Evolutionary conservation across 176 grass and related monocot genomes (phyloP).

Genomic region (Rhynchospora breviuscula): DNA sequence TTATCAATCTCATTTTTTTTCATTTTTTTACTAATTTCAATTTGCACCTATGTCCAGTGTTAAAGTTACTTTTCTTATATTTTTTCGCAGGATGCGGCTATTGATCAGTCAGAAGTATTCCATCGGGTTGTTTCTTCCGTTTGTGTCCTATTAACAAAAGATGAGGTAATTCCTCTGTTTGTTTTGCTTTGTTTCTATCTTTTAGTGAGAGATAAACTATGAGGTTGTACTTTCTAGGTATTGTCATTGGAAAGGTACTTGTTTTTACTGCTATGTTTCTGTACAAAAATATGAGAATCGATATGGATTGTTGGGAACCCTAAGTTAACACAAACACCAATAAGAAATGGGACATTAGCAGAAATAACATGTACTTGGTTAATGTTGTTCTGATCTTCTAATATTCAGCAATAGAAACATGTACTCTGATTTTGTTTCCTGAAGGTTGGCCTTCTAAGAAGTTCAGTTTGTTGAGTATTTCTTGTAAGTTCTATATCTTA

Average conservation of each 20-base stretch:
- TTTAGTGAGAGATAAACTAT: not conserved
- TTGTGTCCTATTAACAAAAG: constrained; percentile 78
- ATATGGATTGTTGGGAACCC: not conserved
- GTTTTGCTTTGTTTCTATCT: not conserved
- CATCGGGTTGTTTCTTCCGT: constrained; percentile 77
- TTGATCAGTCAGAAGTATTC: constrained; percentile 88
- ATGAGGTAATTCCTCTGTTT: constrained; percentile 55
- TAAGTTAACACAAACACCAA: not conserved
- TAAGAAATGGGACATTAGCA: not conserved
- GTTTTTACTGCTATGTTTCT: not conserved
- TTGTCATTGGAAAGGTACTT: not conserved
- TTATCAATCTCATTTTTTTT: constrained; percentile 16
- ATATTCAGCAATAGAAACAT: not conserved
- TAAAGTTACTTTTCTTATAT: constrained; percentile 15
- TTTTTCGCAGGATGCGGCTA: constrained; percentile 60
- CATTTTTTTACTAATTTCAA: not conserved
- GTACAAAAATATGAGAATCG: not conserved
- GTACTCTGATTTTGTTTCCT: not conserved
- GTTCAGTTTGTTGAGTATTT: constrained; percentile 1
- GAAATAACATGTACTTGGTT: not conserved
- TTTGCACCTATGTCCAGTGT: not conserved
- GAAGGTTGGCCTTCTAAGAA: not conserved
- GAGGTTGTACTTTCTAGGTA: not conserved
- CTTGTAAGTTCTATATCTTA: constrained; percentile 13
- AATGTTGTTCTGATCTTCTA: not conserved